These are phyloP conservation scores for Castanospermum australe DNA, from an alignment of 306 rosid species.

Conservation along the genomic window DNA sequence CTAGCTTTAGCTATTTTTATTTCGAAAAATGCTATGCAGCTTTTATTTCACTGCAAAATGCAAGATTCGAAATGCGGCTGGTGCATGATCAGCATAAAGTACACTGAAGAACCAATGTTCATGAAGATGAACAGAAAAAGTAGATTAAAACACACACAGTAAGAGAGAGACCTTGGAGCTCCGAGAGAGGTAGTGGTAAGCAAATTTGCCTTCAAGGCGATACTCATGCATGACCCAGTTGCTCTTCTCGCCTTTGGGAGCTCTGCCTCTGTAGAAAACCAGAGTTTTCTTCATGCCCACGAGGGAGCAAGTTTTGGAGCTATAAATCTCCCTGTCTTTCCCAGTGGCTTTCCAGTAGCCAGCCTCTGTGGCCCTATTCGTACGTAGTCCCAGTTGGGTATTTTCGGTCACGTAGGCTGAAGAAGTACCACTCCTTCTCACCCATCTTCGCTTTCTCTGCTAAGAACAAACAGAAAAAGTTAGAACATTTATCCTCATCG, in stretches of 20 bases:
- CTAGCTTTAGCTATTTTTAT: slow-evolving; percentile 20
- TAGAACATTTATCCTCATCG: neutral
- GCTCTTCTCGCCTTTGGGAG: slow-evolving; percentile 84
- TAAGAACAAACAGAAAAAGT: neutral
- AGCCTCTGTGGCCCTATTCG: slow-evolving; percentile 85
- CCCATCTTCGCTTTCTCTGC: slow-evolving; percentile 88
- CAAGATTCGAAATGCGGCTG: slow-evolving; percentile 8
- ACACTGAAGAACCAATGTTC: neutral
- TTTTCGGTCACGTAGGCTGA: slow-evolving; percentile 73
- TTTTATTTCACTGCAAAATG: neutral
- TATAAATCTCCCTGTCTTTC: slow-evolving; percentile 80
- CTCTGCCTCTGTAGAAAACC: slow-evolving; percentile 88
- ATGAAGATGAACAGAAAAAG: neutral
- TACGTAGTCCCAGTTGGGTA: slow-evolving; percentile 88
- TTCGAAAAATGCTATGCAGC: too few relatives aligned
- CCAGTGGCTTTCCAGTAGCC: slow-evolving; percentile 99
- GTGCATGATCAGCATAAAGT: slow-evolving; percentile 17
- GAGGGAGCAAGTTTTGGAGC: slow-evolving; percentile 63
- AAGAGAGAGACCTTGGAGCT: slow-evolving; percentile 81
- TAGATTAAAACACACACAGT: too few relatives aligned
- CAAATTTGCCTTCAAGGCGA: slow-evolving; percentile 94
- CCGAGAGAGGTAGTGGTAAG: slow-evolving; percentile 79
- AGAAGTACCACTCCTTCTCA: slow-evolving; percentile 94
- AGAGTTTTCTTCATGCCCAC: slow-evolving; percentile 95
- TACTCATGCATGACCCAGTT: slow-evolving; percentile 99